Conservation (phyloP, 2,329 filamentous ascomycete genomes). For the Cladosporium halotolerans region DNA sequence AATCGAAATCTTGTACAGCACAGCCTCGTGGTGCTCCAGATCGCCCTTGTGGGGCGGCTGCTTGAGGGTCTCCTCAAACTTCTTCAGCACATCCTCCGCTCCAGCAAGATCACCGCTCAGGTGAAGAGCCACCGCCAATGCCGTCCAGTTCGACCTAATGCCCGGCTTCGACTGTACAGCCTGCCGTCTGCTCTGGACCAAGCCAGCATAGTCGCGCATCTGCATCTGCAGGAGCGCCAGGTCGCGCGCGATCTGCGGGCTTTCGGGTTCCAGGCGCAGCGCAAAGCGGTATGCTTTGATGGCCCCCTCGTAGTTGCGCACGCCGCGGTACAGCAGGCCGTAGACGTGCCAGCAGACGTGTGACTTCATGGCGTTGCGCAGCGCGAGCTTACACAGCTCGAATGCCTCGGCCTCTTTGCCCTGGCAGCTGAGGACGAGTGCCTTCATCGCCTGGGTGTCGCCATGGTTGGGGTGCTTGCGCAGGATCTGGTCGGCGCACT, state of each 20-base stretch:
- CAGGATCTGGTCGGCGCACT: slow-evolving; percentile 92
- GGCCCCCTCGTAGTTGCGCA: slow-evolving; percentile 97
- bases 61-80: slow-evolving; percentile 91
- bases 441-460: slow-evolving; percentile 98
- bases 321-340: slow-evolving; percentile 82
- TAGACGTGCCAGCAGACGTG: slow-evolving; percentile 99
- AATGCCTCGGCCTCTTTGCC: slow-evolving; percentile 94
- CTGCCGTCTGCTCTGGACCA: slow-evolving; percentile 77
- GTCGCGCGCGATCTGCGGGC: slow-evolving; percentile 87
- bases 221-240: slow-evolving; percentile 89
- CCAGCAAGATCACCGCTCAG: slow-evolving; percentile 76
- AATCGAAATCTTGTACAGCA: slow-evolving; percentile 90
- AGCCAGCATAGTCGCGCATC: slow-evolving; percentile 92
- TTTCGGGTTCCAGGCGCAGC: slow-evolving; percentile 86
- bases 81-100: slow-evolving; percentile 84
- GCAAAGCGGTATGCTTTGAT: slow-evolving; percentile 99
- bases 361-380: slow-evolving; percentile 96
- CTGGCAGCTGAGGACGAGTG: slow-evolving; percentile 87
- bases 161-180: slow-evolving; percentile 83
- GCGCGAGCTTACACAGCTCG: slow-evolving; percentile 79
- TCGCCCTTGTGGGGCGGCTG: slow-evolving; percentile 68
- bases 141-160: slow-evolving; percentile 91
- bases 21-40: slow-evolving; percentile 86
- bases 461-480: slow-evolving; percentile 93
- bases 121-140: slow-evolving; percentile 89